Evolutionary conservation across 2,329 filamentous ascomycete species (phyloP), one percentile per base, ranked within the genome.

Genomic region (Pseudopyrenochaeta lycopersici): DNA sequence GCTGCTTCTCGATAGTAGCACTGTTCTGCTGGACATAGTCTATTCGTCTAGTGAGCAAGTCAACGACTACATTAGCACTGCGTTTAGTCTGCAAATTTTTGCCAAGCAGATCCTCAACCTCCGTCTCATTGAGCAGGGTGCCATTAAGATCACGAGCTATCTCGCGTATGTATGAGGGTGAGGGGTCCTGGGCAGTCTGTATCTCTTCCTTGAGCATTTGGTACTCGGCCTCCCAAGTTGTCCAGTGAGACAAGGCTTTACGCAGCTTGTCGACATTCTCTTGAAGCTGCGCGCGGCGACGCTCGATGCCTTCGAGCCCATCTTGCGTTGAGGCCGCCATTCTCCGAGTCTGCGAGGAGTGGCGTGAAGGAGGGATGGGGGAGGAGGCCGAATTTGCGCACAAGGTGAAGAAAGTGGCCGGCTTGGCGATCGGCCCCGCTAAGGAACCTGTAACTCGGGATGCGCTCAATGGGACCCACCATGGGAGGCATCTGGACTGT

Each of bases 1-100:
- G 79, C 66, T 92, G 88, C 68, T 89, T 92, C 70, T 90, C 85
- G 51, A 97, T 79, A 0, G 87, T 89, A 43, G 83, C 78, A 49
- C 94, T 85, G 75, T 97, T 98, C 71, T 89, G 87, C 68, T 88
- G 85, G 49, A 97, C 92, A 74, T 98, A 98, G 74, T 97, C 93
- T 71, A 96, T 86, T 36, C 95, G 85, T 52, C 91, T 87, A 18
- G 85, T 83, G 39, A 96, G 82, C 20, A 90, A 76, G 65, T 85
- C 85, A 56, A 88, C 72, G 52, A 95, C 85, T 70, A 93, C 88
- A 46, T 82, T 78, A 53, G 81, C 80, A 39, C 81, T 81, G 64
- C 87, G 85, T 38, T 76, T 74, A 40, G 78, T 69, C 15, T 68
- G 68, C 52, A 73, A 68, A 42, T 77, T 77, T 44, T 77, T 71